Conservation (phyloP, 192 early-diverging fungal species). For the Rhizophagus sp. region DNA sequence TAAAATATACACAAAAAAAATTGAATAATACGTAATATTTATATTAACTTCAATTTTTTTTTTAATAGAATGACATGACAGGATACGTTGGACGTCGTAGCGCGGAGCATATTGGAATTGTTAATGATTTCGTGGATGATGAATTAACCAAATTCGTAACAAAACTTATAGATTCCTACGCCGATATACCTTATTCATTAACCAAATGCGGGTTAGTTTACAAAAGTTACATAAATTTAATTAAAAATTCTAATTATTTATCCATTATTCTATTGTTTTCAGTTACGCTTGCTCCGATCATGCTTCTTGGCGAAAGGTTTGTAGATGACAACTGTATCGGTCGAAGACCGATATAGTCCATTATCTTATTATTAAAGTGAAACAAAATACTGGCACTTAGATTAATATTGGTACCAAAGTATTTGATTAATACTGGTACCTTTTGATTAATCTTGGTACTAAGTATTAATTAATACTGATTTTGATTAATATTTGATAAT, state of each 20-base stretch:
- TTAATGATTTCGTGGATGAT: conserved; percentile 79
- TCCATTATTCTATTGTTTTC: neutral
- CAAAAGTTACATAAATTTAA: neutral
- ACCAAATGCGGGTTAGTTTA: conserved; percentile 86
- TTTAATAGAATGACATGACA: conserved; percentile 83
- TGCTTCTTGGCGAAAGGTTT: conserved; percentile 78
- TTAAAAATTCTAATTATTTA: neutral
- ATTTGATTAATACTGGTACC: too few species aligned
- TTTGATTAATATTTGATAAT: too few species aligned
- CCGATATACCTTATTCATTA: conserved; percentile 61
- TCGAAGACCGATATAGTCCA: too few species aligned
- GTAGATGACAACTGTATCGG: neutral
- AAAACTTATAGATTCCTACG: conserved; percentile 63
- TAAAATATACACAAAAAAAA: neutral
- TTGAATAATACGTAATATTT: too few species aligned
- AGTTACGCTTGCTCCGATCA: conserved; percentile 75
- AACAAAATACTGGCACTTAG: too few species aligned
- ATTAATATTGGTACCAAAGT: too few species aligned
- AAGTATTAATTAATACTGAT: too few species aligned
- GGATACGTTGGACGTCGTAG: conserved; percentile 67
- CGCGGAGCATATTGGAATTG: conserved; percentile 73
- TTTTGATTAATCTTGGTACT: too few species aligned
- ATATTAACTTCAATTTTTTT: neutral
- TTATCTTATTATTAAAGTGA: too few species aligned
- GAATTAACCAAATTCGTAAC: conserved; percentile 55